Evolutionary conservation across 257 asterid genomes (phyloP).

Genomic region (Solanum phureja): DNA sequence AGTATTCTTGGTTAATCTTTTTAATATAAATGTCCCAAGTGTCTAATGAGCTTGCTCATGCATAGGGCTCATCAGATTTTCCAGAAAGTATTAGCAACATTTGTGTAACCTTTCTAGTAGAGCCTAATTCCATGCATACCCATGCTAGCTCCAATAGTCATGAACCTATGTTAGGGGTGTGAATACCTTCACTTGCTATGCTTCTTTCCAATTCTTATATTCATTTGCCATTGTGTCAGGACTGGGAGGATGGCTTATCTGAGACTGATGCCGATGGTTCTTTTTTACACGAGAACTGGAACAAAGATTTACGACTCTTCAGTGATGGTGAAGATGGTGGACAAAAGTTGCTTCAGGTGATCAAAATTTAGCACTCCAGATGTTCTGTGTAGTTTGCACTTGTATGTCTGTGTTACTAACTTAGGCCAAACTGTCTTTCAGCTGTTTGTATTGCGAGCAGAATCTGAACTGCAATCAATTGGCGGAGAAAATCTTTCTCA

Average conservation of each 20-base stretch:
- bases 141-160: neutral
- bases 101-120: neutral
- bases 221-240: constrained; percentile 31
- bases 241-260: constrained; percentile 94
- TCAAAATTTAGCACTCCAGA: neutral
- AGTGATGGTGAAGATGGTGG: constrained; percentile 90
- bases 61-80: neutral
- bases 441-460: constrained; percentile 89
- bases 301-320: constrained; percentile 79
- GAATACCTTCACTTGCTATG: neutral
- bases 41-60: neutral
- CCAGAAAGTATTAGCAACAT: neutral
- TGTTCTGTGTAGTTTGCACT: neutral
- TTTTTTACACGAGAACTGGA: constrained; percentile 90
- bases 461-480: constrained; percentile 74
- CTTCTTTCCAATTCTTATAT: neutral
- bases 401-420: neutral
- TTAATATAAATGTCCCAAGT: neutral
- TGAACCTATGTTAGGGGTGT: neutral
- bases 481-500: constrained; percentile 41
- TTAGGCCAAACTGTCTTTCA: constrained; percentile 13
- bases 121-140: neutral
- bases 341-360: constrained; percentile 86
- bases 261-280: constrained; percentile 92
- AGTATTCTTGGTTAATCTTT: neutral